These are phyloP conservation scores for Monascus ruber DNA, from an alignment of 2,329 filamentous ascomycete genomes.

Conservation along the genomic window DNA sequence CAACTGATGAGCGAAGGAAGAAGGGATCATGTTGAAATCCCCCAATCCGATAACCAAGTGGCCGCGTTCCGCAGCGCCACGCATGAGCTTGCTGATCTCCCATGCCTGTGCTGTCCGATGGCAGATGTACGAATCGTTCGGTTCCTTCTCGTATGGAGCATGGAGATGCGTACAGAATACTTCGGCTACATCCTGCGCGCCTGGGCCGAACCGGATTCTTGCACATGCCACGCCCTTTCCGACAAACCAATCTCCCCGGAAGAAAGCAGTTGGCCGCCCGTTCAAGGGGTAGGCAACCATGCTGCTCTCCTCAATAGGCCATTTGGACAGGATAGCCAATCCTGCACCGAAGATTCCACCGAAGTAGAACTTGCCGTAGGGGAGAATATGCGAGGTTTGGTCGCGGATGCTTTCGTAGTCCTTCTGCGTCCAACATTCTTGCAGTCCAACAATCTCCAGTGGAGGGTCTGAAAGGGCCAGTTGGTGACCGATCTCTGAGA, in stretches of 20 bases:
- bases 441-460: slow-evolving; percentile 81
- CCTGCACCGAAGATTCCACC: slow-evolving; percentile 83
- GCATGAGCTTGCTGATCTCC: slow-evolving; percentile 85
- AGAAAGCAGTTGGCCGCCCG: slow-evolving; percentile 86
- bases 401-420: slow-evolving; percentile 71
- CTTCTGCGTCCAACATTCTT: slow-evolving; percentile 85
- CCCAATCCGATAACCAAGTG: slow-evolving; percentile 78
- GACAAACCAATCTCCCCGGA: slow-evolving; percentile 89
- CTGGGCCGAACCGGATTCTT: slow-evolving; percentile 58
- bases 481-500: slow-evolving; percentile 72
- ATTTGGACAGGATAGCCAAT: slow-evolving; percentile 76
- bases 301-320: slow-evolving; percentile 80
- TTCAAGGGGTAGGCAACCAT: slow-evolving; percentile 88
- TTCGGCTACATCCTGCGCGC: slow-evolving; percentile 58
- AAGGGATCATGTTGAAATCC: slow-evolving; percentile 94
- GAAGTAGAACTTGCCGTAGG: slow-evolving; percentile 87
- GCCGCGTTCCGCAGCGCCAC: slow-evolving; percentile 65
- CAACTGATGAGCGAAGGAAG: slow-evolving; percentile 71
- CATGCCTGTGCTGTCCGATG: slow-evolving; percentile 89
- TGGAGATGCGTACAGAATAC: slow-evolving; percentile 92
- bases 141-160: slow-evolving; percentile 71
- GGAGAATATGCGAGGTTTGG: slow-evolving; percentile 61
- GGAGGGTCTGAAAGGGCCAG: slow-evolving; percentile 56
- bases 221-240: slow-evolving; percentile 88
- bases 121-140: slow-evolving; percentile 74